Percentiles rank a stretch among this genome's conserved stretches.
Evolutionary conservation across 805 yeast genomes (phyloP).

Genomic region (Myxozyma vanderwaltii): DNA sequence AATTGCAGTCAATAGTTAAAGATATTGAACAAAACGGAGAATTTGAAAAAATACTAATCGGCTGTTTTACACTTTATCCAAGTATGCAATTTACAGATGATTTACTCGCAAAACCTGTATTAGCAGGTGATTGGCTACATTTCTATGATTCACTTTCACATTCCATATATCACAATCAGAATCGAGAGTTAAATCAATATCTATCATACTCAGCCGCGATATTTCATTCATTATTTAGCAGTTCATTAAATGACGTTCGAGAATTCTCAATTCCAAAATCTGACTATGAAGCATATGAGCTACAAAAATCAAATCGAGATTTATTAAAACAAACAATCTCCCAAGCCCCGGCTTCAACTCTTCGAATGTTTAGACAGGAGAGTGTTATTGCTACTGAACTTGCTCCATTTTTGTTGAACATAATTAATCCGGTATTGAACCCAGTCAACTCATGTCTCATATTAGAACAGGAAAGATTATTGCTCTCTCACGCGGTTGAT

Average conservation of each 20-base stretch:
- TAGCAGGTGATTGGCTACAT: slow-evolving; percentile 72
- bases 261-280: slow-evolving; percentile 25
- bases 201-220: slow-evolving; percentile 60
- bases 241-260: slow-evolving; percentile 32
- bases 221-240: slow-evolving; percentile 59
- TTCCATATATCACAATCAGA: slow-evolving; percentile 48
- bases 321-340: slow-evolving; percentile 39
- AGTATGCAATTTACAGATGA: slow-evolving; percentile 66
- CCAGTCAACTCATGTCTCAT: slow-evolving; percentile 29
- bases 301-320: slow-evolving; percentile 38
- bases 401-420: slow-evolving; percentile 39
- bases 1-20: slow-evolving; percentile 51
- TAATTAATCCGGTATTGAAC: slow-evolving; percentile 37
- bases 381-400: slow-evolving; percentile 37
- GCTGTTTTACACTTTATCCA: slow-evolving; percentile 70
- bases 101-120: slow-evolving; percentile 58
- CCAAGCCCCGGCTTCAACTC: slow-evolving; percentile 27
- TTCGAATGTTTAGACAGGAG: slow-evolving; percentile 26
- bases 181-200: slow-evolving; percentile 56
- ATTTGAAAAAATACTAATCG: slow-evolving; percentile 62
- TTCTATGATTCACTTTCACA: slow-evolving; percentile 63
- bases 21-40: slow-evolving; percentile 52
- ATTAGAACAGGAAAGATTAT: slow-evolving; percentile 7
- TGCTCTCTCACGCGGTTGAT: slow-evolving; percentile 28
- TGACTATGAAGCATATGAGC: slow-evolving; percentile 38